phyloP scores from a whole-genome alignment of 768 basidiomycete genomes.

The Tulasnella sp. region DNA sequence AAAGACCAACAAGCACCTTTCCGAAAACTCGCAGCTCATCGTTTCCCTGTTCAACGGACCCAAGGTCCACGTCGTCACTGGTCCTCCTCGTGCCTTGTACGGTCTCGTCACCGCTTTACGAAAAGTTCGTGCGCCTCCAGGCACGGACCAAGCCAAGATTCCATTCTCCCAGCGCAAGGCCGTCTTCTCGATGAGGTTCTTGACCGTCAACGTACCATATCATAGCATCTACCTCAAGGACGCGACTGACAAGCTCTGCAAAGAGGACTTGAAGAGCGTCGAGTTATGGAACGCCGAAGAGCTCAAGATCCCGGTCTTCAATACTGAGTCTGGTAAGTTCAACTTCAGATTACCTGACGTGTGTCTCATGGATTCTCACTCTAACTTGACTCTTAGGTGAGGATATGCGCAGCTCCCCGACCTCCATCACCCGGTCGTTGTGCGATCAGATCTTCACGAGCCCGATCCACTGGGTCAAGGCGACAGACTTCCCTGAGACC shows the following conservation, averaged over 20 bases:
- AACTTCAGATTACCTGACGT: constrained; percentile 3
- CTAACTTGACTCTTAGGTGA: constrained; percentile 42
- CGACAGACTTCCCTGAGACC: constrained; percentile 77
- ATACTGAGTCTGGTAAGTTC: constrained; percentile 80
- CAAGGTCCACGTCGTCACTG: constrained; percentile 84
- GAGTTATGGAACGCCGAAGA: constrained; percentile 34
- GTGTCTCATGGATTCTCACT: background rate
- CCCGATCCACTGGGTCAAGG: constrained; percentile 87
- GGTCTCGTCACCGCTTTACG: constrained; percentile 86
- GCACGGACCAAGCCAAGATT: constrained; percentile 85
- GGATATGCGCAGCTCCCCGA: constrained; percentile 59
- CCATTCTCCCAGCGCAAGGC: constrained; percentile 93
- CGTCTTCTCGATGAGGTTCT: constrained; percentile 83
- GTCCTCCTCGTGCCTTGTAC: constrained; percentile 81
- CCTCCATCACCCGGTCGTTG: constrained; percentile 74
- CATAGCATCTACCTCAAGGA: constrained; percentile 77
- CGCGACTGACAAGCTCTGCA: constrained; percentile 61
- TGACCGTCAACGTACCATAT: constrained; percentile 93
- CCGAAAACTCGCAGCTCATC: constrained; percentile 61
- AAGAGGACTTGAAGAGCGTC: constrained; percentile 34
- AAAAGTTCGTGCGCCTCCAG: constrained; percentile 77
- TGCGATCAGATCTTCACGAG: constrained; percentile 88
- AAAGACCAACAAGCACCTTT: constrained; percentile 80
- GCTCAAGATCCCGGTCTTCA: constrained; percentile 73
- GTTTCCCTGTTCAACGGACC: constrained; percentile 92